Evolutionary conservation across 2,329 filamentous ascomycete species (phyloP).

Genomic region (Pseudogymnoascus sp.): DNA sequence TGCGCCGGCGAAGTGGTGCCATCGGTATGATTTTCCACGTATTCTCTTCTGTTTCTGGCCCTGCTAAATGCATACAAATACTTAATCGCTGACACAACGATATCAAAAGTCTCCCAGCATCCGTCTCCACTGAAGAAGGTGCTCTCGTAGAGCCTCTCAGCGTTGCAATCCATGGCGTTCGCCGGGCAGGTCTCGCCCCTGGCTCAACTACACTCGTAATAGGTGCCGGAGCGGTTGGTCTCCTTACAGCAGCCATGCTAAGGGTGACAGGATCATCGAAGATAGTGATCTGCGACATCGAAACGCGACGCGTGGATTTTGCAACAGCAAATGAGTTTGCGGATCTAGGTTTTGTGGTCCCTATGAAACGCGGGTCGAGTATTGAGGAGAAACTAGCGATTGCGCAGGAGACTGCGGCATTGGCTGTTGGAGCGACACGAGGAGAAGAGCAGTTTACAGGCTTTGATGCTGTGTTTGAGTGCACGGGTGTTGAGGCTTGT

Average conservation of each 20-base stretch:
- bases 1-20: constrained; percentile 44
- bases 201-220: constrained; percentile 83
- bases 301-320: constrained; percentile 76
- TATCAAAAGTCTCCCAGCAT: constrained; percentile 35
- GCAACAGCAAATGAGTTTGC: constrained; percentile 39
- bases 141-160: constrained; percentile 84
- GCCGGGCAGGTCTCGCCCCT: constrained; percentile 68
- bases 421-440: too few relatives aligned
- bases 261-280: constrained; percentile 75
- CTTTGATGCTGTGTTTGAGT: too few relatives aligned
- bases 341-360: constrained; percentile 24
- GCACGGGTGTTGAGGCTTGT: too few relatives aligned
- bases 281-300: constrained; percentile 90
- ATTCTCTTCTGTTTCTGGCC: too few relatives aligned
- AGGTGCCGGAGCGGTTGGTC: constrained; percentile 86
- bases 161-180: constrained; percentile 81
- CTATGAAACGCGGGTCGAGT: constrained; percentile 23
- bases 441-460: too few relatives aligned
- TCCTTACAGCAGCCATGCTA: constrained; percentile 36
- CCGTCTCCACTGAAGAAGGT: constrained; percentile 84
- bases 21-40: too few relatives aligned
- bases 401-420: background rate
- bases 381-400: constrained; percentile 27
- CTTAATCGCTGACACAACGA: too few relatives aligned
- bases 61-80: too few relatives aligned